Percentiles rank a stretch among this genome's conserved stretches.
phyloP scores from a whole-genome alignment of 2,329 filamentous ascomycete genomes.

The Arthroderma sp. region DNA sequence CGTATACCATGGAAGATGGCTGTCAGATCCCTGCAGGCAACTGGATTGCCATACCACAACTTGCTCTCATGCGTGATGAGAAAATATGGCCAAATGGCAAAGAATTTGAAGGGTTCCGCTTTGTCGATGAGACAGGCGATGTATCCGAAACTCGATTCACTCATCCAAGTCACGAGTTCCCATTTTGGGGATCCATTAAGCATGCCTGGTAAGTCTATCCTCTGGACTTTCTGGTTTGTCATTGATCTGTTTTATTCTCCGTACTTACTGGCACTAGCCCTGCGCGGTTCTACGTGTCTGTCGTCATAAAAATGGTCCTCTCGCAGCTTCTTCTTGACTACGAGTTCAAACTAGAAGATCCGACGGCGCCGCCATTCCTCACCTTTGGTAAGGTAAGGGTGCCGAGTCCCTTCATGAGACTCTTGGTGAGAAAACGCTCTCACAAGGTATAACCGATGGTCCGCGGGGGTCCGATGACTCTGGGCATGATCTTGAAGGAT shows the following conservation, averaged over 20 bases:
- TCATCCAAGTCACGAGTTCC: not conserved
- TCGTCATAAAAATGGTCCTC: conserved; percentile 23
- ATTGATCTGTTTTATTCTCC: too few relatives aligned
- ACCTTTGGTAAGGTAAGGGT: not conserved
- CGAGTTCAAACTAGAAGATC: conserved; percentile 17
- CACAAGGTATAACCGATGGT: not conserved
- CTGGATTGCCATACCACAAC: not conserved
- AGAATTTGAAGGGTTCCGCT: not conserved
- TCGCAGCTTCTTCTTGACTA: conserved; percentile 20
- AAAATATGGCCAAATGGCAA: not conserved
- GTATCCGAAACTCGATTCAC: not conserved
- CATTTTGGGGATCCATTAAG: not conserved
- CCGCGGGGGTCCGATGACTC: not conserved
- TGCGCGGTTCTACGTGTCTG: conserved; percentile 24
- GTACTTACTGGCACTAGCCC: conserved; percentile 14
- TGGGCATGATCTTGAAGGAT: not conserved
- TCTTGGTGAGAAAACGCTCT: not conserved
- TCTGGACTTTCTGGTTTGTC: not conserved
- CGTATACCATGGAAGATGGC: not conserved
- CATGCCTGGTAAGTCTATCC: not conserved
- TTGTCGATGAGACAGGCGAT: not conserved
- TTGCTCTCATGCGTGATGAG: not conserved
- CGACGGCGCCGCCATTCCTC: not conserved
- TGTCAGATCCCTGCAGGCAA: not conserved
- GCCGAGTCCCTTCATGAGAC: not conserved